phyloP scores from a whole-genome alignment of 2,329 filamentous ascomycete genomes.

The Fusarium subglutinans region DNA sequence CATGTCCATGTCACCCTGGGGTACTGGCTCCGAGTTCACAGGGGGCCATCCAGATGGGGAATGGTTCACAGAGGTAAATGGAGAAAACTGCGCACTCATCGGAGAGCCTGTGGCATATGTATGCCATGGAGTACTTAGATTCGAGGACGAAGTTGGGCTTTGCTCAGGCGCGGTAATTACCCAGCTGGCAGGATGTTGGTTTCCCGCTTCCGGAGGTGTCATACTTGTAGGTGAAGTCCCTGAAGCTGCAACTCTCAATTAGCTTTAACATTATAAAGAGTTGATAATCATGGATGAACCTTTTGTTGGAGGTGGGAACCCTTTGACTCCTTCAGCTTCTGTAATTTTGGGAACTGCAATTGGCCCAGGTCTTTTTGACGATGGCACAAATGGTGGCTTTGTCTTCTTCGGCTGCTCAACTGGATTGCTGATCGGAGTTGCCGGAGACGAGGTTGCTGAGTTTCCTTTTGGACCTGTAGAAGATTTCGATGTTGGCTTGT shows the following conservation, averaged over 20 bases:
- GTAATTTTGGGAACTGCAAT: slow-evolving; percentile 56
- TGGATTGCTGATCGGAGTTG: slow-evolving; percentile 54
- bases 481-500: slow-evolving; percentile 53
- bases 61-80: slow-evolving; percentile 56
- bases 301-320: slow-evolving; percentile 52
- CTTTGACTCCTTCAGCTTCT: slow-evolving; percentile 51
- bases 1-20: slow-evolving; percentile 54
- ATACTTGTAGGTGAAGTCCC: slow-evolving; percentile 14
- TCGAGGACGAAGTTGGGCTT: slow-evolving; percentile 53
- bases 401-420: slow-evolving; percentile 50
- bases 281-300: slow-evolving; percentile 48
- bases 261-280: not conserved
- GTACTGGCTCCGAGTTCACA: slow-evolving; percentile 47
- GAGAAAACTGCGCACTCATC: slow-evolving; percentile 60
- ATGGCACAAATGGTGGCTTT: slow-evolving; percentile 53
- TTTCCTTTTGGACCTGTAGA: slow-evolving; percentile 51
- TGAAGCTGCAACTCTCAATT: slow-evolving; percentile 17
- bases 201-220: slow-evolving; percentile 45
- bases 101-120: slow-evolving; percentile 61
- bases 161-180: slow-evolving; percentile 54
- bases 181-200: slow-evolving; percentile 55
- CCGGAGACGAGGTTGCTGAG: slow-evolving; percentile 61
- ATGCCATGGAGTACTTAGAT: slow-evolving; percentile 59
- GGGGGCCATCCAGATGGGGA: slow-evolving; percentile 54
- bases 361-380: slow-evolving; percentile 55